Percentiles rank a stretch among this genome's conserved stretches.
phyloP scores from a whole-genome alignment of 108 stramenopile species.

The Skeletonema tropicum region DNA sequence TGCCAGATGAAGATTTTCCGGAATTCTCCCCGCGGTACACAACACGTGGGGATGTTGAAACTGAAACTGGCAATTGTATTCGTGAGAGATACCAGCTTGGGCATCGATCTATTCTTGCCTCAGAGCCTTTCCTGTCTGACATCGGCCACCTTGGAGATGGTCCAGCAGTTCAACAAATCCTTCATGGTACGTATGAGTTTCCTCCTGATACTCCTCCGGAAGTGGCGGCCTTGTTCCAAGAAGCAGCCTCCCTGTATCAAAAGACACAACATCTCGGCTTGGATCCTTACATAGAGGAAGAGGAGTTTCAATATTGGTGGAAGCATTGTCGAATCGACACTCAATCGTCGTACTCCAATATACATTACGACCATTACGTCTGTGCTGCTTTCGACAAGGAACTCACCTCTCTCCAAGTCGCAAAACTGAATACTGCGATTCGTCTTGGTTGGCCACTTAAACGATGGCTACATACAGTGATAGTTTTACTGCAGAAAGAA shows the following conservation, averaged over 20 bases:
- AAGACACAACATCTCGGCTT: not conserved
- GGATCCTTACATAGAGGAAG: not conserved
- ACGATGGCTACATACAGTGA: conserved; percentile 18
- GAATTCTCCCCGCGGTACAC: not conserved
- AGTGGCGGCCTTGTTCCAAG: not conserved
- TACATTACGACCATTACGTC: conserved; percentile 28
- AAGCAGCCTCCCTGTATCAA: not conserved
- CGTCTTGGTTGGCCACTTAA: conserved; percentile 2
- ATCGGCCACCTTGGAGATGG: conserved; percentile 10
- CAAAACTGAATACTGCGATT: not conserved
- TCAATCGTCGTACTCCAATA: conserved; percentile 8
- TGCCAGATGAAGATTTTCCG: not conserved
- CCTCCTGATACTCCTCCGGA: conserved; percentile 7
- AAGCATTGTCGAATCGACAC: not conserved
- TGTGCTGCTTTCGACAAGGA: not conserved
- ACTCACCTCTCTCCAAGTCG: conserved; percentile 14
- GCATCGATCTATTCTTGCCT: not conserved
- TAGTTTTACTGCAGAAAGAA: conserved; percentile 31
- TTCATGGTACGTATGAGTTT: conserved; percentile 23
- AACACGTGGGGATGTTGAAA: not conserved
- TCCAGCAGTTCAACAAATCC: not conserved
- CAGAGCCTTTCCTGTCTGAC: not conserved
- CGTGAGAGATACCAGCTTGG: conserved; percentile 1
- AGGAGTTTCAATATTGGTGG: conserved; percentile 31
- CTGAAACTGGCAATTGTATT: not conserved